These are phyloP conservation scores for Oldenlandia corymbosa DNA, from an alignment of 257 asterid species.

Conservation along the genomic window DNA sequence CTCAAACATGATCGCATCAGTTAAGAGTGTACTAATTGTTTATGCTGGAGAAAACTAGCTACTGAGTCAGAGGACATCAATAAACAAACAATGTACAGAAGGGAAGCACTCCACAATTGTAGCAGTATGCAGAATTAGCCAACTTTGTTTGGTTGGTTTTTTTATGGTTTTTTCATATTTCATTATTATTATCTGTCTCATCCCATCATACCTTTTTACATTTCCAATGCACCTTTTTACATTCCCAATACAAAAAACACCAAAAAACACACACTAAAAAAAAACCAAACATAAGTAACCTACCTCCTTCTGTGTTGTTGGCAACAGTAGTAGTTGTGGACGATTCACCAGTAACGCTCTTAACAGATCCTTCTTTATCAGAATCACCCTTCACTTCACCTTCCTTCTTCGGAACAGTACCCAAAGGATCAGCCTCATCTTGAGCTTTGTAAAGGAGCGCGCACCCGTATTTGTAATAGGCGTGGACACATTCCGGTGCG, in stretches of 20 bases:
- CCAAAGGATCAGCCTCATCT: conserved; percentile 89
- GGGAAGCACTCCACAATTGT: background rate
- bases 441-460: conserved; percentile 78
- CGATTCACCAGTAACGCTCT: conserved; percentile 51
- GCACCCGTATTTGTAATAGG: conserved; percentile 77
- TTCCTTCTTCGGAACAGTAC: conserved; percentile 65
- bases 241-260: too few species aligned
- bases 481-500: conserved; percentile 71
- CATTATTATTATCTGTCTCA: too few species aligned
- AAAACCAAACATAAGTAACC: too few species aligned
- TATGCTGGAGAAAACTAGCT: background rate
- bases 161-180: too few species aligned
- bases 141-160: too few species aligned
- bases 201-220: too few species aligned
- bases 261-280: too few species aligned
- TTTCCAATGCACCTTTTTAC: too few species aligned
- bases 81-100: background rate
- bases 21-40: background rate
- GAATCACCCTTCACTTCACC: conserved; percentile 47
- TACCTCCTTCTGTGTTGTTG: conserved; percentile 38
- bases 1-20: background rate
- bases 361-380: conserved; percentile 43
- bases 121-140: too few species aligned
- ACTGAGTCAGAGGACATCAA: background rate
- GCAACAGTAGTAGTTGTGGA: conserved; percentile 51